Evolutionary conservation across 805 yeast species (phyloP), one percentile per base, ranked within the genome.

Genomic region (Cyberlindnera subsufficiens): DNA sequence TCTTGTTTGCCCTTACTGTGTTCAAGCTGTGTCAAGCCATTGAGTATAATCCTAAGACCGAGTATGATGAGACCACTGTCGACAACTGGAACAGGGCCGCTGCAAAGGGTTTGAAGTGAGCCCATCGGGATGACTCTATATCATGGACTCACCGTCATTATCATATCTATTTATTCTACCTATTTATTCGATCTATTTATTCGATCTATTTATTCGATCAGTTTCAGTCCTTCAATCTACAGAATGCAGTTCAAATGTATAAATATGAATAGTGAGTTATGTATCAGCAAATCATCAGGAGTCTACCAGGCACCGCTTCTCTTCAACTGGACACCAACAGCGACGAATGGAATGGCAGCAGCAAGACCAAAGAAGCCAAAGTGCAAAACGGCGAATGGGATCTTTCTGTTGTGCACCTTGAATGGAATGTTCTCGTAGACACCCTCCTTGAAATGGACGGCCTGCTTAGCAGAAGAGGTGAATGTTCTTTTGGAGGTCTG

Each of bases 391-490:
- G 81, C 86, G 66, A 77, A 89, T 54, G 97, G 98, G 53, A 91
- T 76, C 72, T 80, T 85, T 77, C 96, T 89, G 78, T 82, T 75
- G 77, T 88, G 89, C 51, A 91, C 95, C 76, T 80, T 80, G 80
- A 91, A 93, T 53, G 99, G 99, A 51, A 91, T 63, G 78, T 93
- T 91, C 60, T 84, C 73, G 82, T 93, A 93, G 38, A 82, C 81
- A 61, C 97, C 97, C 60, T 78, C 84, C 58, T 80, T 79, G 62
- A 75, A 80, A 68, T 78, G 85, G 51, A 58, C 73, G 39, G 67
- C 70, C 42, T 61, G 63, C 39, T 44, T 45, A 40, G 45, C 65
- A 55, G 71, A 63, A 44, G 83, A 60, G 54, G 88, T 68, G 47
- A 47, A 50, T 50, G 52, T 50, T 46, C 46, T 53, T 43, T 52